Percentiles rank a stretch among this genome's conserved stretches.
Evolutionary conservation across 2,329 filamentous ascomycete species (phyloP).

Genomic region (Diaporthe citriasiana): DNA sequence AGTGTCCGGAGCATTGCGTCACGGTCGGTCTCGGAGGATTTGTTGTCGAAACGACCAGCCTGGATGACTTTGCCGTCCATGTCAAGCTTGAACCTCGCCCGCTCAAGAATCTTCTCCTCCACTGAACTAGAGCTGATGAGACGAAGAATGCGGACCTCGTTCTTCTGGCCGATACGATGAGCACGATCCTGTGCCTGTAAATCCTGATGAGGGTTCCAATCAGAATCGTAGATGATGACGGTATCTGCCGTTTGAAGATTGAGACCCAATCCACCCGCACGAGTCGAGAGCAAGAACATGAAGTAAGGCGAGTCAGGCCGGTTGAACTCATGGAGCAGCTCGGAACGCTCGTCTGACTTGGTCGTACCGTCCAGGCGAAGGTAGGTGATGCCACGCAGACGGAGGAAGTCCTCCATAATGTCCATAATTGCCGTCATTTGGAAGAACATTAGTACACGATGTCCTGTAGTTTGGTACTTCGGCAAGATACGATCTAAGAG

Average conservation of each 20-base stretch:
- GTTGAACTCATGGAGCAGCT: conserved; percentile 91
- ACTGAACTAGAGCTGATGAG: conserved; percentile 97
- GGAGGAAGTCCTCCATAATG: conserved; percentile 99
- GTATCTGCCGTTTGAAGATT: conserved; percentile 98
- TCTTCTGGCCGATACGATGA: conserved; percentile 99
- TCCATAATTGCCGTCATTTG: conserved; percentile 99
- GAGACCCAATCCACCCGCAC: conserved; percentile 96
- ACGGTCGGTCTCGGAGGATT: conserved; percentile 97
- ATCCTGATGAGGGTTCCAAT: conserved; percentile 99
- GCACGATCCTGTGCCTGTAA: conserved; percentile 99
- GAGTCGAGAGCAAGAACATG: conserved; percentile 98
- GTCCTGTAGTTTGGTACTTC: conserved; percentile 91
- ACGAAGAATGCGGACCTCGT: conserved; percentile 95
- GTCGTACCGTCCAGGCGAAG: conserved; percentile 96
- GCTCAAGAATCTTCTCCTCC: conserved; percentile 97
- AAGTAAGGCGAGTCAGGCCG: conserved; percentile 92
- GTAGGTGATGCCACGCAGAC: conserved; percentile 86
- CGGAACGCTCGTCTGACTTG: conserved; percentile 96
- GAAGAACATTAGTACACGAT: conserved; percentile 99
- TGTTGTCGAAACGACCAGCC: conserved; percentile 99
- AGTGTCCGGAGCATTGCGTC: conserved; percentile 96
- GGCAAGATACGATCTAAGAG: conserved; percentile 91
- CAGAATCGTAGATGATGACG: conserved; percentile 99
- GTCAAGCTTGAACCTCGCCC: conserved; percentile 96
- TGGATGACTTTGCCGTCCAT: conserved; percentile 99